These are phyloP conservation scores for Solanum chilense DNA, from an alignment of 257 asterid species.

Conservation along the genomic window DNA sequence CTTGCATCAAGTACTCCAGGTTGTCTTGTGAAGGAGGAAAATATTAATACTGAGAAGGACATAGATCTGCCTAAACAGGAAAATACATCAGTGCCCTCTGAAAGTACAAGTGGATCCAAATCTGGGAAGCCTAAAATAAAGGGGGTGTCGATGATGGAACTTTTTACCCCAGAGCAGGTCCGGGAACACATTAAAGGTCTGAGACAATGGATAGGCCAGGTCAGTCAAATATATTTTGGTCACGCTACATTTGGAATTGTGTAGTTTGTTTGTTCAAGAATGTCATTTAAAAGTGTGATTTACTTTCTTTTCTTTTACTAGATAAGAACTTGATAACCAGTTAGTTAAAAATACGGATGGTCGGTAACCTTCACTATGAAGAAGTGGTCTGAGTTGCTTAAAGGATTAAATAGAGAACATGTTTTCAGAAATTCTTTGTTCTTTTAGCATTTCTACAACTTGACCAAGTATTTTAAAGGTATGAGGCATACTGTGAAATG, in stretches of 20 bases:
- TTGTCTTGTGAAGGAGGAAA: constrained; percentile 34
- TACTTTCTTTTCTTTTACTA: neutral
- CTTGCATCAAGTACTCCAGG: constrained; percentile 22
- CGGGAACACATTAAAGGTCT: constrained; percentile 78
- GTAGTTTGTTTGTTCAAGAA: neutral
- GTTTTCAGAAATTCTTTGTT: neutral
- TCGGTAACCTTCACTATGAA: neutral
- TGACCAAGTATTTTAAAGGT: neutral
- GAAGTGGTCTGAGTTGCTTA: neutral
- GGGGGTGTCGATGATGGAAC: constrained; percentile 87
- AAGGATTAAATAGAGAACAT: neutral
- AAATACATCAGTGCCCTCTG: constrained; percentile 33
- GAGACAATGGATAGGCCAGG: constrained; percentile 99
- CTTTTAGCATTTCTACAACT: neutral
- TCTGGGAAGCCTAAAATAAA: constrained; percentile 90
- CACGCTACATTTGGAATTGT: neutral
- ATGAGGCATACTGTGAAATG: neutral
- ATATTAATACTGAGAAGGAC: constrained; percentile 46
- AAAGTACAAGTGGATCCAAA: constrained; percentile 44
- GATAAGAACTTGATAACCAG: neutral
- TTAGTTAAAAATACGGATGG: neutral
- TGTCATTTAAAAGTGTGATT: neutral
- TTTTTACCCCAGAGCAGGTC: constrained; percentile 90
- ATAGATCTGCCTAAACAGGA: constrained; percentile 43
- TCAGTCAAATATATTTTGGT: constrained; percentile 14